These are phyloP conservation scores for Wallacemonas sp. DNA, from an alignment of 208 protist genomes.

Conservation along the genomic window DNA sequence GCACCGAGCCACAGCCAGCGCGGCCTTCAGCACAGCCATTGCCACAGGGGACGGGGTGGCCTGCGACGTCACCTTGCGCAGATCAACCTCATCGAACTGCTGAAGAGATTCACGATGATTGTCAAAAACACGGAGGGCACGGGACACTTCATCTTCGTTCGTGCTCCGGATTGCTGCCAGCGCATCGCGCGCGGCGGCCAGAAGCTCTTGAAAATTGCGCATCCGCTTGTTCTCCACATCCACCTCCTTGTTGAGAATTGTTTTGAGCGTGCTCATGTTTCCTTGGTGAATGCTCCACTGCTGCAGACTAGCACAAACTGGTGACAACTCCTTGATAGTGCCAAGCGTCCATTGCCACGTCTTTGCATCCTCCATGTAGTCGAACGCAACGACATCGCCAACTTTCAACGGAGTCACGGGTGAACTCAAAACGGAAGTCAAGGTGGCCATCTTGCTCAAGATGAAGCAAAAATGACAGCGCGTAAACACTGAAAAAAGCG, in stretches of 20 bases:
- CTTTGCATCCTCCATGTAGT: slow-evolving; percentile 50
- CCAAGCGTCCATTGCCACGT: slow-evolving; percentile 73
- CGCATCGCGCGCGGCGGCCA: slow-evolving; percentile 42
- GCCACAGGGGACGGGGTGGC: slow-evolving; percentile 49
- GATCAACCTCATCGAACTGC: slow-evolving; percentile 47
- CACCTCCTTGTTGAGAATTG: slow-evolving; percentile 54
- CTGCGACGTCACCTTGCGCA: slow-evolving; percentile 57
- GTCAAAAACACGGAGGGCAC: slow-evolving; percentile 39
- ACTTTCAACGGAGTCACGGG: slow-evolving; percentile 26
- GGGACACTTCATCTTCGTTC: slow-evolving; percentile 64
- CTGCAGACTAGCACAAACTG: slow-evolving; percentile 42
- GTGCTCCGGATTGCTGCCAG: slow-evolving; percentile 58
- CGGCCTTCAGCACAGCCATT: slow-evolving; percentile 60
- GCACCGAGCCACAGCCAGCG: slow-evolving; percentile 47
- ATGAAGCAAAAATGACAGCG: slow-evolving; percentile 14
- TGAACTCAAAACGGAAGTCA: slow-evolving; percentile 29
- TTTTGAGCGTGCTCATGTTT: slow-evolving; percentile 38
- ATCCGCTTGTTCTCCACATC: slow-evolving; percentile 44
- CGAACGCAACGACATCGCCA: slow-evolving; percentile 62
- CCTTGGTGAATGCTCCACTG: slow-evolving; percentile 62
- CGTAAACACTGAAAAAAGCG: too few relatives aligned
- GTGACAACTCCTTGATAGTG: slow-evolving; percentile 40
- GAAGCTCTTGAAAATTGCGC: slow-evolving; percentile 53
- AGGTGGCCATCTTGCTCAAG: neutral
- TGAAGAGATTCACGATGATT: slow-evolving; percentile 27